Evolutionary conservation across 202 grass and related monocot genomes (phyloP), one percentile per base, ranked within the genome.

Genomic region (Brachypodium distachyon): DNA sequence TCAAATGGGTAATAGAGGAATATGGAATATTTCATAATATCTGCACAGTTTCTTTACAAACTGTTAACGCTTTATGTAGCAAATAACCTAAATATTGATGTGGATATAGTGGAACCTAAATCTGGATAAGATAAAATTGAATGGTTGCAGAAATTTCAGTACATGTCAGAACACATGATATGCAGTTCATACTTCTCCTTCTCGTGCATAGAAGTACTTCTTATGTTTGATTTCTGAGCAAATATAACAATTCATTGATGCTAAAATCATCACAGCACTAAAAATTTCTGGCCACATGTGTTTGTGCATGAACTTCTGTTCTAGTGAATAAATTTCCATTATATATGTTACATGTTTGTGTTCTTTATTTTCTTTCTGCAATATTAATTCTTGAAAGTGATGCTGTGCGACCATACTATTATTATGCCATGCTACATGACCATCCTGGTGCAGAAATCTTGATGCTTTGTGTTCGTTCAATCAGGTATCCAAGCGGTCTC

Each of bases 401-500:
- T 57, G 10, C 46, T 8, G 42, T 22, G 53, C 6, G 10, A 34
- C 39, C 32, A 60, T 56, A 32, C 50, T 79, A 47, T 63, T 79
- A 33, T 28, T 29, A 13, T 83, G 11, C 43, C 33, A 5, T 72
- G 50, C 36, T 50, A 42, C 59, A 59, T 33, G 21, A 18, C 13
- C 37, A 5, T 48, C 48, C 41, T 31, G 28, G 23, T 47, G 42
- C 47, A 48, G 27, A 69, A 65, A 17, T 81, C 22, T 58, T 88
- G 63, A 76, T 80, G 48, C 31, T 81, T 47, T 80, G 21, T 78
- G 21, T 72, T 37, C n/a, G 66, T 78, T 49, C 58, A 85, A 84
- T 10, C 82, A 98, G 96, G 88, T 87, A 48, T 84, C 85, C 52
- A 94, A 96, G 65, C 86, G 93, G 33, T 58, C 84, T 72, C 87